Percentiles rank a stretch among this genome's conserved stretches.
Conservation (phyloP, 2,329 filamentous ascomycete species). For the Colletotrichum sp. region DNA sequence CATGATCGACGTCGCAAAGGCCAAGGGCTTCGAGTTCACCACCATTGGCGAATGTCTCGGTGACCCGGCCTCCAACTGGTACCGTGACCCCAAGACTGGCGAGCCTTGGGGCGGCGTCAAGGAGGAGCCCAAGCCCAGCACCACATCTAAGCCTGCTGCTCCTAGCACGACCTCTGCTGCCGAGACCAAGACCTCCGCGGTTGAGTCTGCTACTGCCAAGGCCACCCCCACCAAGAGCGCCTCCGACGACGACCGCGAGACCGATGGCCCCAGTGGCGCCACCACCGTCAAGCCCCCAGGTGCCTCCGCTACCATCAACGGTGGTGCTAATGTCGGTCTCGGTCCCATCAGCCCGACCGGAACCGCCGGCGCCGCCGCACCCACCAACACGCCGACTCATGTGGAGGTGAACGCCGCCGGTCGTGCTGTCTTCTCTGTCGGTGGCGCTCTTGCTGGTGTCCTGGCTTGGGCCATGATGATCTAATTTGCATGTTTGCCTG, state of each 20-base stretch:
- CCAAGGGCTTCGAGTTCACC: slow-evolving; percentile 45
- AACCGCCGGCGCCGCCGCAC: not conserved
- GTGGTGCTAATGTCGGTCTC: slow-evolving; percentile 5
- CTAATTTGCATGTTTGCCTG: not conserved
- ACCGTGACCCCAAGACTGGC: slow-evolving; percentile 39
- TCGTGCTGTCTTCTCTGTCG: not conserved
- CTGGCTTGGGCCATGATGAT: slow-evolving; percentile 3
- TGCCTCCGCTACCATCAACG: slow-evolving; percentile 1
- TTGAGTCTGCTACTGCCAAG: not conserved
- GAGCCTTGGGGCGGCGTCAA: not conserved
- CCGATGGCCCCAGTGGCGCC: not conserved
- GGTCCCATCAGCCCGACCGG: not conserved
- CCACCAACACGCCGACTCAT: not conserved
- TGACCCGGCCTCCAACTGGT: slow-evolving; percentile 51
- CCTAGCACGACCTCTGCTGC: not conserved
- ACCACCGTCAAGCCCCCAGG: not conserved
- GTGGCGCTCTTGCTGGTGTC: not conserved
- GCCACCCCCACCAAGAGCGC: not conserved
- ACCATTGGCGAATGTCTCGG: slow-evolving; percentile 53
- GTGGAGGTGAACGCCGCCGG: slow-evolving; percentile 11
- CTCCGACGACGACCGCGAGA: not conserved
- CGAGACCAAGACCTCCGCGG: not conserved
- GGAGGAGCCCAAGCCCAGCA: slow-evolving; percentile 13
- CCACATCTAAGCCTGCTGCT: not conserved
- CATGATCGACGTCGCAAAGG: slow-evolving; percentile 45